A percentile compares a stretch with the other conserved stretches of the same genome.
Conservation (phyloP, 306 rosid genomes). For the Cercis canadensis region DNA sequence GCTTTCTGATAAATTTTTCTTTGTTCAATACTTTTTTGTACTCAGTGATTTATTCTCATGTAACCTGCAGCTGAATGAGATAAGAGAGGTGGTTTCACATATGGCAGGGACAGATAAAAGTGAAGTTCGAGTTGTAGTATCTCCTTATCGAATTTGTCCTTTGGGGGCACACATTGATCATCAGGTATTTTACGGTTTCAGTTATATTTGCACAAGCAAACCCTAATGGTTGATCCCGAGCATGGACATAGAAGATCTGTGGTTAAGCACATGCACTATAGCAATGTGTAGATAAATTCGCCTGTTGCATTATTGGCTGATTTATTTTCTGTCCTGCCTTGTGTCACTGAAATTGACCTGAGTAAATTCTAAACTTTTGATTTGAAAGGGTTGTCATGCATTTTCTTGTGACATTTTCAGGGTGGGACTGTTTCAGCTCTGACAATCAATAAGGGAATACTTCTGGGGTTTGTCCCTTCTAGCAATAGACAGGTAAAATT, state of each 20-base stretch:
- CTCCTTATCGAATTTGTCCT: constrained; percentile 98
- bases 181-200: constrained; percentile 64
- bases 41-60: constrained; percentile 7
- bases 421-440: constrained; percentile 93
- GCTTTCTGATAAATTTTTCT: constrained; percentile 13
- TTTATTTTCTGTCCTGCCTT: background rate
- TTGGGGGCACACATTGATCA: constrained; percentile 98
- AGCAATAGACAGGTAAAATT: constrained; percentile 59
- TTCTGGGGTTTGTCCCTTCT: constrained; percentile 88
- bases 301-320: background rate
- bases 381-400: constrained; percentile 11
- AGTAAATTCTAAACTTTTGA: background rate
- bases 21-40: constrained; percentile 11
- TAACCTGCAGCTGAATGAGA: constrained; percentile 61
- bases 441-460: constrained; percentile 85
- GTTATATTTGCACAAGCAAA: constrained; percentile 21
- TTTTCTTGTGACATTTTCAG: constrained; percentile 47
- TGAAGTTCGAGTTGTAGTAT: constrained; percentile 74
- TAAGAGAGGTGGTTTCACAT: constrained; percentile 59
- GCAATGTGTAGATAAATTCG: constrained; percentile 15
- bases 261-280: background rate
- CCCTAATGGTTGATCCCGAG: constrained; percentile 19
- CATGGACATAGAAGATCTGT: background rate
- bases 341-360: background rate
- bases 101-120: constrained; percentile 59